These are phyloP conservation scores for Chondrus crispus DNA, from an alignment of 23 red algal species.

Conservation along the genomic window DNA sequence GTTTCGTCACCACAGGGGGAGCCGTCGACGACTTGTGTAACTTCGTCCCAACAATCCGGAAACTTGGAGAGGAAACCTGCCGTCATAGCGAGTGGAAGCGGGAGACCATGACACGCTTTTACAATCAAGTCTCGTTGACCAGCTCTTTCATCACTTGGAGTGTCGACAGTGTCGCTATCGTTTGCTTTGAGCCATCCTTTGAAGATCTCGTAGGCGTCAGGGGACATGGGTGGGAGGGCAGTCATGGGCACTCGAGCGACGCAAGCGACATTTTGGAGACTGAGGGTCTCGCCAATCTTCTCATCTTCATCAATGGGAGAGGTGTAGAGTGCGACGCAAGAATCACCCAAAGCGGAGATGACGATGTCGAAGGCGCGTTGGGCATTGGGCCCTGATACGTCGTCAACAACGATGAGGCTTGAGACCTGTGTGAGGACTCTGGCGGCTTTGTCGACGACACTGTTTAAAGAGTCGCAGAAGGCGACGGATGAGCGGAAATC, in stretches of 20 bases:
- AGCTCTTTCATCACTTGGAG: neutral
- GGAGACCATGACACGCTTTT: slow-evolving; percentile 26
- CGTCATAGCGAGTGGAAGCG: slow-evolving; percentile 31
- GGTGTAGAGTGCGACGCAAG: slow-evolving; percentile 32
- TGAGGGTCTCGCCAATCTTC: neutral
- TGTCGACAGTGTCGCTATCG: neutral
- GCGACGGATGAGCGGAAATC: slow-evolving; percentile 55
- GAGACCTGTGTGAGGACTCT: slow-evolving; percentile 45
- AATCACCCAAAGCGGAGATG: slow-evolving; percentile 15
- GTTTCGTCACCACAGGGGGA: slow-evolving; percentile 21
- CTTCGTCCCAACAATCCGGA: neutral
- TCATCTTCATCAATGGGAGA: slow-evolving; percentile 4
- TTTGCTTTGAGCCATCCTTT: neutral
- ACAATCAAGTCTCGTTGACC: neutral
- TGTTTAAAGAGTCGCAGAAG: slow-evolving; percentile 18
- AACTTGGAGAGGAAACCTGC: slow-evolving; percentile 42
- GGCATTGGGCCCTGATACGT: slow-evolving; percentile 16
- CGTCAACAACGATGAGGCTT: slow-evolving; percentile 39
- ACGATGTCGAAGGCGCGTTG: slow-evolving; percentile 39
- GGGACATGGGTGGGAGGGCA: neutral
- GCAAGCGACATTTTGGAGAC: neutral
- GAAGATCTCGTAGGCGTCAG: slow-evolving; percentile 18
- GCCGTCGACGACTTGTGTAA: neutral
- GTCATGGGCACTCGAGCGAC: neutral
- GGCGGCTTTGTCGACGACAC: neutral